Percentiles rank a stretch among this genome's conserved stretches.
phyloP scores from a whole-genome alignment of 805 yeast species.

The Barnettozyma populi region DNA sequence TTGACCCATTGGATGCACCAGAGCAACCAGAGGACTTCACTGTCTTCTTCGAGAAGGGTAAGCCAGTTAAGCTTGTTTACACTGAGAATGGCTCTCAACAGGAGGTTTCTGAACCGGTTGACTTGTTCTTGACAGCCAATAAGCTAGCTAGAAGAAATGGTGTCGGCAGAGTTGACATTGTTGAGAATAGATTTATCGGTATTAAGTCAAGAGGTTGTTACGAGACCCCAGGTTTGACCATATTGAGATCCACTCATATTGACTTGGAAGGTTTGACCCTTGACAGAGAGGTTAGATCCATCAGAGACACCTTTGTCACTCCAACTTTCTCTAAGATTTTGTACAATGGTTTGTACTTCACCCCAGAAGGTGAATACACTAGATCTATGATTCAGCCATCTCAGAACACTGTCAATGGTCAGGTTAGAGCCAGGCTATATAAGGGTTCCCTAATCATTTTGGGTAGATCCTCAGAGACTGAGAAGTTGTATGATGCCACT shows the following conservation, averaged over 20 bases:
- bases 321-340: conserved; percentile 83
- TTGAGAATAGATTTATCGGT: conserved; percentile 98
- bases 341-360: conserved; percentile 96
- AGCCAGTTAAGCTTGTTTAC: conserved; percentile 76
- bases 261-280: conserved; percentile 95
- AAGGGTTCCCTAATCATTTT: conserved; percentile 81
- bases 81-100: conserved; percentile 49
- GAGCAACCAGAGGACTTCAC: conserved; percentile 84
- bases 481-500: conserved; percentile 94
- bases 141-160: conserved; percentile 98
- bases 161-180: conserved; percentile 98
- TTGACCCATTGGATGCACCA: conserved; percentile 95
- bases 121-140: conserved; percentile 87
- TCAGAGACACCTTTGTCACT: conserved; percentile 95
- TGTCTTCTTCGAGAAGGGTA: conserved; percentile 77
- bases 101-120: conserved; percentile 80
- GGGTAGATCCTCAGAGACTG: conserved; percentile 94
- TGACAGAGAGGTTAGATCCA: conserved; percentile 95
- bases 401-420: conserved; percentile 92
- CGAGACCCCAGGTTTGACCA: conserved; percentile 97
- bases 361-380: conserved; percentile 96
- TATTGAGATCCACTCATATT: conserved; percentile 89
- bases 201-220: conserved; percentile 99
- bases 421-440: conserved; percentile 88
- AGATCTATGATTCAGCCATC: conserved; percentile 93